These are phyloP conservation scores for Aspergillus piperis DNA, from an alignment of 2,329 filamentous ascomycete species.

Conservation along the genomic window DNA sequence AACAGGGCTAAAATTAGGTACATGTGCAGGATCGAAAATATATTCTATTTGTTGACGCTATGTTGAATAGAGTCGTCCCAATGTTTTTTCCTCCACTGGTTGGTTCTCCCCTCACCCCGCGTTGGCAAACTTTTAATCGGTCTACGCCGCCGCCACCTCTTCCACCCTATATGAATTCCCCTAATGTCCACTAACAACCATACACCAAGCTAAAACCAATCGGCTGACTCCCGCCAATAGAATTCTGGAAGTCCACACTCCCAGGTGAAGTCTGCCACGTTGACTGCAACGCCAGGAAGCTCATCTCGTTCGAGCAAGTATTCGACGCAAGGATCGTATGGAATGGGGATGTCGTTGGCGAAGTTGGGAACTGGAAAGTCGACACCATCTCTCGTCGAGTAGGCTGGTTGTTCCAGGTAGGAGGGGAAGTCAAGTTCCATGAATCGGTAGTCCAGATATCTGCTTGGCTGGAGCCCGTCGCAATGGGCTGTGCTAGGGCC, in stretches of 20 bases:
- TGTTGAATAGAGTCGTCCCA: too few species aligned
- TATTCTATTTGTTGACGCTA: too few species aligned
- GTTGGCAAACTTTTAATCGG: too few species aligned
- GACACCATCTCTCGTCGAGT: constrained; percentile 4
- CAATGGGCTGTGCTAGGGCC: constrained; percentile 11
- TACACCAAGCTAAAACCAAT: constrained; percentile 21
- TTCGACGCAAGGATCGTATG: constrained; percentile 14
- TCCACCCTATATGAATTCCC: too few species aligned
- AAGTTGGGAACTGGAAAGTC: constrained; percentile 17
- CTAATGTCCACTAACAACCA: constrained; percentile 13
- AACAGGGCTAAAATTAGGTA: too few species aligned
- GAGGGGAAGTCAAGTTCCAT: neutral
- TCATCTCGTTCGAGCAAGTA: constrained; percentile 17
- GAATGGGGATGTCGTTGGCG: neutral
- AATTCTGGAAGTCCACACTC: constrained; percentile 19
- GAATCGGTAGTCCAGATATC: constrained; percentile 21
- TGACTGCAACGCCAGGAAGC: constrained; percentile 19
- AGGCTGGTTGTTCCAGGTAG: constrained; percentile 17
- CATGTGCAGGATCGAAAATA: too few species aligned
- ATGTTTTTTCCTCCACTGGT: too few species aligned
- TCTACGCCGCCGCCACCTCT: too few species aligned
- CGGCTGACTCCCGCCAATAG: neutral
- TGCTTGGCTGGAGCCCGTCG: constrained; percentile 13
- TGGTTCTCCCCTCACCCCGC: too few species aligned
- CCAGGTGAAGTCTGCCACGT: constrained; percentile 18